Percentiles rank a stretch among this genome's conserved stretches.
Evolutionary conservation across 2,329 filamentous ascomycete species (phyloP).

Genomic region (Fusarium citri): DNA sequence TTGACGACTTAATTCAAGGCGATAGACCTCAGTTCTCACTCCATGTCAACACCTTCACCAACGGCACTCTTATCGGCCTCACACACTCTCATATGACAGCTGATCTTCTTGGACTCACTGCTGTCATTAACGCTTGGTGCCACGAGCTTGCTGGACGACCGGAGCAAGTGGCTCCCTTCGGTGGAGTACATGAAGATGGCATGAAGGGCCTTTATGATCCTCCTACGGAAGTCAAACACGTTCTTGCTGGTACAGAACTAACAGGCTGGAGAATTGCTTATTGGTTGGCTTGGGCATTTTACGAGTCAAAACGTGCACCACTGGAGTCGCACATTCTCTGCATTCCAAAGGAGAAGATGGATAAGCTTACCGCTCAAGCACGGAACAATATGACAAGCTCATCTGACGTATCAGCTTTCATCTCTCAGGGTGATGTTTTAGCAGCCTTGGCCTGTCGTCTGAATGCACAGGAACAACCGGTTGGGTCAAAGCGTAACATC

Average conservation of each 20-base stretch:
- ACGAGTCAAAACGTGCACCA: not conserved
- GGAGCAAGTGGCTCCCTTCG: not conserved
- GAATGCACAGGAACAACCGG: constrained; percentile 11
- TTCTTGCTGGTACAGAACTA: constrained; percentile 13
- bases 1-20: constrained; percentile 10
- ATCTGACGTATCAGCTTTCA: not conserved
- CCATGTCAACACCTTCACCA: constrained; percentile 19
- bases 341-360: not conserved
- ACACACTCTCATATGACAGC: constrained; percentile 18
- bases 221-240: not conserved
- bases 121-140: constrained; percentile 24
- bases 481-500: not conserved
- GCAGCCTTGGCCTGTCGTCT: constrained; percentile 9
- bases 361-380: not conserved
- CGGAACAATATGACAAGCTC: not conserved
- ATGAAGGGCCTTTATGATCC: not conserved
- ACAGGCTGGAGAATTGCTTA: constrained; percentile 14
- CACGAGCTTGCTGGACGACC: constrained; percentile 2
- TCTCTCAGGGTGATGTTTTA: constrained; percentile 15
- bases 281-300: not conserved
- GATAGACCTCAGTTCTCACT: constrained; percentile 25
- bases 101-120: constrained; percentile 19
- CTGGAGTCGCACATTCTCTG: not conserved
- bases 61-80: constrained; percentile 24
- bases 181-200: not conserved